These are phyloP conservation scores for Cicer judaicum DNA, from an alignment of 306 rosid species.

Conservation along the genomic window DNA sequence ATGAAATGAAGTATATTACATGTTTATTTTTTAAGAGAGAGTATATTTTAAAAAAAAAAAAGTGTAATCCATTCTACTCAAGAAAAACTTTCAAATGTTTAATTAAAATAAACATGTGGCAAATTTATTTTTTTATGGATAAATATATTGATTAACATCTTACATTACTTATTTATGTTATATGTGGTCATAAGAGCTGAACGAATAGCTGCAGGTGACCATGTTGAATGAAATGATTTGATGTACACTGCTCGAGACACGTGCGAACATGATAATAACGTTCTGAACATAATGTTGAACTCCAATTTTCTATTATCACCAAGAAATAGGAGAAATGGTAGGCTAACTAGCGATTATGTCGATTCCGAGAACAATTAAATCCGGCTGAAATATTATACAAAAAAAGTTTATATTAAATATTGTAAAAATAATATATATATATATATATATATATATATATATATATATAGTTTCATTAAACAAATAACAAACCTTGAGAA, in stretches of 20 bases:
- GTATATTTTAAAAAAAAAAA: too few relatives aligned
- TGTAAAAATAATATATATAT: background rate
- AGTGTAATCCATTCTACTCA: too few relatives aligned
- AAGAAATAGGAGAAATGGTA: background rate
- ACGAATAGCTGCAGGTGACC: slow-evolving; percentile 45
- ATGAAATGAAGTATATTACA: too few relatives aligned
- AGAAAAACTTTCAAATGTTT: too few relatives aligned
- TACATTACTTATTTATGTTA: background rate
- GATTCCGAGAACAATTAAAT: slow-evolving; percentile 47
- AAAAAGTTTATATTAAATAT: background rate
- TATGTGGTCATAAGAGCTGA: slow-evolving; percentile 50
- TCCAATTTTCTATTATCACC: background rate
- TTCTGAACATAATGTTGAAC: slow-evolving; percentile 34
- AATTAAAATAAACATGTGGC: too few relatives aligned
- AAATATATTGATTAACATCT: too few relatives aligned
- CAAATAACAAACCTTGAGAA: background rate
- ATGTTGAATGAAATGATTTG: slow-evolving; percentile 38
- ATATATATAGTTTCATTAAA: background rate
- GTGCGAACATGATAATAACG: slow-evolving; percentile 49
- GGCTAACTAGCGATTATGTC: slow-evolving; percentile 51
- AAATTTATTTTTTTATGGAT: too few relatives aligned
- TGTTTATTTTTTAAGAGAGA: too few relatives aligned
- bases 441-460: background rate
- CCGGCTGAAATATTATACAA: slow-evolving; percentile 43
- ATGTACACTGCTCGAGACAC: slow-evolving; percentile 26